Base-by-base conservation (phyloP, 2,329 filamentous ascomycete species). In the Hypoxylon sp. region DNA sequence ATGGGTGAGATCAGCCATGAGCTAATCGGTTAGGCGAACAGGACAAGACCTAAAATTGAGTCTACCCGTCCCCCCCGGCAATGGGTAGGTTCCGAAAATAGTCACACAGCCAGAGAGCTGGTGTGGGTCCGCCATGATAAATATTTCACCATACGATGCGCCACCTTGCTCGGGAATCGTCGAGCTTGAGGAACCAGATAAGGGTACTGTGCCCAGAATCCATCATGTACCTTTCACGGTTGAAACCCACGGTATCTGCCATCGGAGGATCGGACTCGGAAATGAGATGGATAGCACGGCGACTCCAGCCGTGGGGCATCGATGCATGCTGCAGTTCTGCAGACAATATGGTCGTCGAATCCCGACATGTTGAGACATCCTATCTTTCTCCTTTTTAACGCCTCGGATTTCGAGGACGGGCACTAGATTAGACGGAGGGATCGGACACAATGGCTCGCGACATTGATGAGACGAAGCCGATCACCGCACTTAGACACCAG, bases 41-140 rank as follows among this genome's bases (percentile, higher is more conserved):
- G 50, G 28, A 59, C 32, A 53, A 64, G 65, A 70, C 68, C 55
- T 68, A 66, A 68, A 68, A 70, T 59, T 56, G 65, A 52, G 65
- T 48, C 64, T 61, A 64, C 52, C 60, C 50, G 60, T 38, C 26
- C 16, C 49, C 49, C 38, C 44, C 38, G 49, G 63, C 33, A 53
- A 33, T 48, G 57, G 56, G 42, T 58, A 60, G 45, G 46, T 64
- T 61, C 53, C 38, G 53, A 44, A 64, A 67, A 67, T 61, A 67
- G 64, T 57, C 49, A 44, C 32, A 49, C 56, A 59, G 57, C 46
- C 42, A 26, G 50, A 52, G 53, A 55, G 33, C 32, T 46, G 51
- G 58, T 51, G 46, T 61, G 32, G 56, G 58, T 49, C 58, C 51
- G 38, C 44, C 58, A 55, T 24, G 53, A 61, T 52, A 28, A 18